These are phyloP conservation scores for Hortiboletus campestris DNA, from an alignment of 768 basidiomycete species.

Conservation along the genomic window DNA sequence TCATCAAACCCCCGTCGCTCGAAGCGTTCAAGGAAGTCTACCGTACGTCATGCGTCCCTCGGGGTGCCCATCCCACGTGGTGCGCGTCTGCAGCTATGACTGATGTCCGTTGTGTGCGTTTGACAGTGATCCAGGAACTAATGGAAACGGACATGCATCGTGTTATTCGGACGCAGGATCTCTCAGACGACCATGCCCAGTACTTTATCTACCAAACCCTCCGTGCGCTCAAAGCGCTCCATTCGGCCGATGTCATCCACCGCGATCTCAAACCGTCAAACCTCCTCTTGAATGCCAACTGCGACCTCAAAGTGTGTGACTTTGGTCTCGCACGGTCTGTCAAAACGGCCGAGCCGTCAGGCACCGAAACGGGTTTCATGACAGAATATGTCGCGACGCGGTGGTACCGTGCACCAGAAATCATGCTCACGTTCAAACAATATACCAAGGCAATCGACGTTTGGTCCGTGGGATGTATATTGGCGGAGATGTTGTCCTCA, in stretches of 20 bases:
- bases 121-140: constrained; percentile 80
- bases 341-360: constrained; percentile 80
- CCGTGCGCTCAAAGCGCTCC: constrained; percentile 92
- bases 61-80: not conserved
- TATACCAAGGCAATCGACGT: constrained; percentile 96
- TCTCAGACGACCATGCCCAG: constrained; percentile 93
- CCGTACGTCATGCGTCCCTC: constrained; percentile 39
- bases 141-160: constrained; percentile 98
- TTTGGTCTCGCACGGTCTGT: constrained; percentile 94
- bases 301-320: constrained; percentile 93
- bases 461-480: constrained; percentile 85
- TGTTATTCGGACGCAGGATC: constrained; percentile 91
- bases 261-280: constrained; percentile 98
- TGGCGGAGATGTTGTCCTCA: constrained; percentile 96
- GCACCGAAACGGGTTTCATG: constrained; percentile 87
- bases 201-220: constrained; percentile 95
- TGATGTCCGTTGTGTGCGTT: constrained; percentile 1
- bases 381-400: constrained; percentile 97
- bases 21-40: constrained; percentile 90
- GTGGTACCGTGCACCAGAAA: constrained; percentile 99
- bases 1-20: constrained; percentile 75
- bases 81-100: not conserved
- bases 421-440: constrained; percentile 99
- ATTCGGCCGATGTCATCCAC: constrained; percentile 95
- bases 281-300: constrained; percentile 95